phyloP scores from a whole-genome alignment of 2,329 filamentous ascomycete species.

The Phymatotrichopsis omnivora region DNA sequence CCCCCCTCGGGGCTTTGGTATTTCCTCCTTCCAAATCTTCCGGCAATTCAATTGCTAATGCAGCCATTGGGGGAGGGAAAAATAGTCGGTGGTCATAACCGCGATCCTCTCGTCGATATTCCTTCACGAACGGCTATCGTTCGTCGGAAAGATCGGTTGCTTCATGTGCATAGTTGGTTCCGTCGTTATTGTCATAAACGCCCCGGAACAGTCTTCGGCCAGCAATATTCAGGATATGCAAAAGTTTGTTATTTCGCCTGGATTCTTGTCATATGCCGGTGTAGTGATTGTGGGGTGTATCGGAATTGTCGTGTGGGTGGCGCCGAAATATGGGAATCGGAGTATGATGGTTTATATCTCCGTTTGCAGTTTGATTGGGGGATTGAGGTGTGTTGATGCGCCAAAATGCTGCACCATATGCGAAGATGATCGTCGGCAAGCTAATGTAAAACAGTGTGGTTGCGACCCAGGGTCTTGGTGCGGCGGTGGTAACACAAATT shows the following conservation, averaged over 20 bases:
- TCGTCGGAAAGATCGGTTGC: constrained; percentile 92
- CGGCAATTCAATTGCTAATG: neutral
- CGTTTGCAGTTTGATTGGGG: constrained; percentile 90
- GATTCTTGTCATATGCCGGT: constrained; percentile 75
- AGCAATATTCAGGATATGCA: constrained; percentile 88
- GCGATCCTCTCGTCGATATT: constrained; percentile 89
- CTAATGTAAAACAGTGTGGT: constrained; percentile 52
- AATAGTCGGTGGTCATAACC: constrained; percentile 70
- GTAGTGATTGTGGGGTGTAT: constrained; percentile 64
- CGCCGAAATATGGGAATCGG: constrained; percentile 84
- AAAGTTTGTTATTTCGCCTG: constrained; percentile 70
- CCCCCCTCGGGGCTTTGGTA: constrained; percentile 69
- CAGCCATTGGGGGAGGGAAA: neutral
- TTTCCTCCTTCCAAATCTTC: neutral
- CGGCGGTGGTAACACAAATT: constrained; percentile 80
- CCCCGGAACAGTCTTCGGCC: constrained; percentile 74
- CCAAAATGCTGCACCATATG: neutral
- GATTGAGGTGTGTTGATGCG: constrained; percentile 46
- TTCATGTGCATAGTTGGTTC: constrained; percentile 92
- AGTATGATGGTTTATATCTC: constrained; percentile 96
- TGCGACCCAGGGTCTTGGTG: constrained; percentile 82
- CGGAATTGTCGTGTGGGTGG: constrained; percentile 68
- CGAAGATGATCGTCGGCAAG: neutral
- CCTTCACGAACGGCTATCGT: constrained; percentile 85
- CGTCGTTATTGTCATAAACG: constrained; percentile 89